These are phyloP conservation scores for Amanita pseudoporphyria DNA, from an alignment of 768 basidiomycete genomes.

Conservation along the genomic window DNA sequence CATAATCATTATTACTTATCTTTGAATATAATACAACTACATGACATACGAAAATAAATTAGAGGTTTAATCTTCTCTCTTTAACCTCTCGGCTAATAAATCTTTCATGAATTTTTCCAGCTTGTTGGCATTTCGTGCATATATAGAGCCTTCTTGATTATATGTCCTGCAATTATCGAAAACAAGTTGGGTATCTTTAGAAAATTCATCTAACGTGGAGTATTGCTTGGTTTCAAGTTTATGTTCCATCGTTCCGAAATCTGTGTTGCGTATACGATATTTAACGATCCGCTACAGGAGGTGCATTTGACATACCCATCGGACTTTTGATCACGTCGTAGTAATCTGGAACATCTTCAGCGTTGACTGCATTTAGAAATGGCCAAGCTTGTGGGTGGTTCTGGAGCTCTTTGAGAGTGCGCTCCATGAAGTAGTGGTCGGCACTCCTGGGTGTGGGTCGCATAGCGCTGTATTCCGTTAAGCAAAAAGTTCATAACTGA, in stretches of 20 bases:
- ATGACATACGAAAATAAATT: neutral
- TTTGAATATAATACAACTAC: neutral
- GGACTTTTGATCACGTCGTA: conserved; percentile 83
- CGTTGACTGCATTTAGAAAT: conserved; percentile 74
- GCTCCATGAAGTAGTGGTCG: conserved; percentile 62
- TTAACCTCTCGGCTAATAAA: conserved; percentile 26
- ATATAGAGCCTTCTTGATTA: conserved; percentile 74
- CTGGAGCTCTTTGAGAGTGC: conserved; percentile 69
- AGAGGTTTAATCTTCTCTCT: conserved; percentile 15
- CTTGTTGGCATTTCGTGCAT: conserved; percentile 76
- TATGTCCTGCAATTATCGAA: conserved; percentile 86
- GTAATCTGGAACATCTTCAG: conserved; percentile 78
- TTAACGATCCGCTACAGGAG: neutral
- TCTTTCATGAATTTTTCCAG: conserved; percentile 73
- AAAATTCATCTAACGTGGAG: conserved; percentile 58
- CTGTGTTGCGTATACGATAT: conserved; percentile 28
- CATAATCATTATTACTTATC: neutral
- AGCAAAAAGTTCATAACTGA: neutral
- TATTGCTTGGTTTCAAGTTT: conserved; percentile 91
- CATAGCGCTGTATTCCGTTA: conserved; percentile 19
- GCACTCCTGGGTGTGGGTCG: conserved; percentile 33
- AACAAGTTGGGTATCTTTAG: conserved; percentile 73
- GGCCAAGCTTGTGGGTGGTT: conserved; percentile 80
- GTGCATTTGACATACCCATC: conserved; percentile 63
- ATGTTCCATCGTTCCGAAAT: conserved; percentile 79